Conservation (phyloP, 2,329 filamentous ascomycete genomes). For the Emmonsiellopsis sp. region DNA sequence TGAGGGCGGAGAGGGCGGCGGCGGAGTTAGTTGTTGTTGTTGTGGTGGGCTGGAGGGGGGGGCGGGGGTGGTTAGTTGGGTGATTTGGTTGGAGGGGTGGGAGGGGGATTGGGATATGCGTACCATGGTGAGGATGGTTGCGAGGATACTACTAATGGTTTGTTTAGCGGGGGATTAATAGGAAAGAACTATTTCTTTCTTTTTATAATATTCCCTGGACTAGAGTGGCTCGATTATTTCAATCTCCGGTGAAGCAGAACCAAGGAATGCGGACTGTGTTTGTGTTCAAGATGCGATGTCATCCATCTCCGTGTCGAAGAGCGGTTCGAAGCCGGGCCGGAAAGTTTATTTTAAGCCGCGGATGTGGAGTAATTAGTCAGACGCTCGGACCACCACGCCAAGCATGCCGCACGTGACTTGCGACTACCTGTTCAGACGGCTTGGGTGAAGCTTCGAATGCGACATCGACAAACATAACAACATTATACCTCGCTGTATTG, state of each 20-base stretch:
- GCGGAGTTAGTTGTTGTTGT: constrained; percentile 48
- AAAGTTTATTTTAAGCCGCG: not conserved
- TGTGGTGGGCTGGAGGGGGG: constrained; percentile 8
- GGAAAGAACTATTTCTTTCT: too few relatives aligned
- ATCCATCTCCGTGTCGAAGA: too few relatives aligned
- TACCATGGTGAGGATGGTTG: too few relatives aligned
- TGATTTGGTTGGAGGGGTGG: not conserved
- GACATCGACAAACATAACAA: not conserved
- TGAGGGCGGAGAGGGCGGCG: constrained; percentile 69
- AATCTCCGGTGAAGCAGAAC: too few relatives aligned
- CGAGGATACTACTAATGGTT: too few relatives aligned
- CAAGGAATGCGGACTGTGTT: too few relatives aligned
- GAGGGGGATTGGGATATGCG: not conserved
- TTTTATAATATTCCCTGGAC: too few relatives aligned
- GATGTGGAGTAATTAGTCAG: not conserved
- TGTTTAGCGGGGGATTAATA: too few relatives aligned
- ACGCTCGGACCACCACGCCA: not conserved
- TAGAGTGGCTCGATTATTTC: too few relatives aligned
- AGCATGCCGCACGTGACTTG: not conserved
- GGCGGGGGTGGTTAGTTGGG: not conserved
- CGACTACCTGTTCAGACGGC: not conserved
- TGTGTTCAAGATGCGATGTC: not conserved
- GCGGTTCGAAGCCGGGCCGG: not conserved
- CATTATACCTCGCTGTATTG: not conserved
- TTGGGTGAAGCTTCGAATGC: too few relatives aligned